Percentiles rank a stretch among this genome's conserved stretches.
These are phyloP conservation scores for Rauvolfia tetraphylla DNA, from an alignment of 257 asterid species.

Conservation along the genomic window DNA sequence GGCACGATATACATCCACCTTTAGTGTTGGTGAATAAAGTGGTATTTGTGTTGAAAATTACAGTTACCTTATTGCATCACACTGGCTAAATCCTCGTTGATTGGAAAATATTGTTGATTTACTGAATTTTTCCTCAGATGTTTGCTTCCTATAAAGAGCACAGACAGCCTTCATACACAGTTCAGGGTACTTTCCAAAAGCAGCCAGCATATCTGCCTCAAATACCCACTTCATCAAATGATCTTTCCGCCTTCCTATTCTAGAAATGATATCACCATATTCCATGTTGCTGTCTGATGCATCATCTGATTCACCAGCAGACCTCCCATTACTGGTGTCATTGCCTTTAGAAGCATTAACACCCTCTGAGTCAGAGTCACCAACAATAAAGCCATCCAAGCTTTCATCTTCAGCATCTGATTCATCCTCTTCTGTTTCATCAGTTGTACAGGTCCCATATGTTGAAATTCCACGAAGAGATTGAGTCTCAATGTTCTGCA, in stretches of 20 bases:
- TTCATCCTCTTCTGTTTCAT: conserved; percentile 35
- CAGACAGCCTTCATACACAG: conserved; percentile 74
- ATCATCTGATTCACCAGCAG: conserved; percentile 25
- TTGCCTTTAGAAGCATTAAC: conserved; percentile 20
- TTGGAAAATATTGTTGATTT: conserved; percentile 42
- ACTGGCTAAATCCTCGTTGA: conserved; percentile 56
- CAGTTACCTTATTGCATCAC: conserved; percentile 44
- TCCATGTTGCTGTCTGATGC: conserved; percentile 29
- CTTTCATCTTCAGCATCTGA: conserved; percentile 48
- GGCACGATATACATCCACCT: too few relatives aligned
- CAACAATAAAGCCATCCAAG: conserved; percentile 50
- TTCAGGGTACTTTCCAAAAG: conserved; percentile 45
- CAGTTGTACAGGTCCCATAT: conserved; percentile 13
- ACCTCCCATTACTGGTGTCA: conserved; percentile 17
- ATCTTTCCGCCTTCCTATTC: conserved; percentile 46
- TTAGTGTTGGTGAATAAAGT: too few relatives aligned
- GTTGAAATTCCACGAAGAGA: conserved; percentile 1
- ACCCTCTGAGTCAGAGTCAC: conserved; percentile 35
- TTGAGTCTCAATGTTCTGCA: conserved; percentile 15
- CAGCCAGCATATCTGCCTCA: conserved; percentile 71
- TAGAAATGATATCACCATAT: conserved; percentile 44
- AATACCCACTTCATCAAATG: conserved; percentile 47
- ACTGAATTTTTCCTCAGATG: conserved; percentile 38
- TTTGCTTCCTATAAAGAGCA: conserved; percentile 63
- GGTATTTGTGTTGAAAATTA: neutral